Evolutionary conservation across 305 asterid genomes (phyloP).

Genomic region (Fraxinus latifolia): DNA sequence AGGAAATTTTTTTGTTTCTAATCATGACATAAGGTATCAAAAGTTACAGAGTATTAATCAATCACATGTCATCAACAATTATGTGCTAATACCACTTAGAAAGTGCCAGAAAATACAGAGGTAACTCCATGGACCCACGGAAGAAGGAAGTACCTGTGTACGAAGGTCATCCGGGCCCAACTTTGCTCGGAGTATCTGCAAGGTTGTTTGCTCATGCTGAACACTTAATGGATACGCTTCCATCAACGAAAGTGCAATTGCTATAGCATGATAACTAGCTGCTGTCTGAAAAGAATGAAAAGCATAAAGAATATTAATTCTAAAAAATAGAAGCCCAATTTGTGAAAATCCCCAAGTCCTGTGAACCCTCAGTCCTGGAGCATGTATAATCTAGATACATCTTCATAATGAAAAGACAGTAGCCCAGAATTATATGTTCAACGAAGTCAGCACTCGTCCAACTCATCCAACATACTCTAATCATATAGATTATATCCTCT

Average conservation of each 20-base stretch:
- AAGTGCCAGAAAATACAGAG: constrained; percentile 19
- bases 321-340: constrained; percentile 22
- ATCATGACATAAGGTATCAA: not conserved
- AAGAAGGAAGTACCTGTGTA: constrained; percentile 66
- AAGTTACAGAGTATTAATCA: not conserved
- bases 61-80: not conserved
- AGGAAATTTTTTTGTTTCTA: not conserved
- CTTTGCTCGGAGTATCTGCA: constrained; percentile 89
- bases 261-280: constrained; percentile 98
- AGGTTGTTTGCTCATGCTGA: constrained; percentile 97
- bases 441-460: not conserved
- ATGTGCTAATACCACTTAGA: not conserved
- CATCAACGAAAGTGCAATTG: constrained; percentile 98
- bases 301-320: constrained; percentile 27
- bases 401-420: constrained; percentile 8
- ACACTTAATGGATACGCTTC: constrained; percentile 98
- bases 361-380: not conserved
- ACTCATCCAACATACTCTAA: not conserved
- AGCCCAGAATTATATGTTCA: constrained; percentile 3
- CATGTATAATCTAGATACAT: not conserved
- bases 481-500: not conserved
- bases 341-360: constrained; percentile 1
- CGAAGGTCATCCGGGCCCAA: constrained; percentile 98
- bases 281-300: constrained; percentile 67
- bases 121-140: constrained; percentile 25